Base-by-base conservation (phyloP, 495 filamentous ascomycete species). In the Penicillium taxi region DNA sequence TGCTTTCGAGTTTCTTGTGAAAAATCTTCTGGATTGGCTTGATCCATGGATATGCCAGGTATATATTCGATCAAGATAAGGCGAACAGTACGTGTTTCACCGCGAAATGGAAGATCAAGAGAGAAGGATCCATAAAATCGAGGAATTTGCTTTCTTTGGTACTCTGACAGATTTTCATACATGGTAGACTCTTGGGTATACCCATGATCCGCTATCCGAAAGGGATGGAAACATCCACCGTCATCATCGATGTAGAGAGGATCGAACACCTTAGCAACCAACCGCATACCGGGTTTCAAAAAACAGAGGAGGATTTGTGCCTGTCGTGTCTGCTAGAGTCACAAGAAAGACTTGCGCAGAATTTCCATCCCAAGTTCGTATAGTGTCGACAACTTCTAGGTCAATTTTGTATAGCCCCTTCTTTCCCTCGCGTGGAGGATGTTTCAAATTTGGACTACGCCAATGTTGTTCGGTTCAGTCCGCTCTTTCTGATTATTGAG, bases 201-300 rank as follows among this genome's bases (percentile, higher is more conserved):
- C 29, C 48, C 31, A 29, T 47, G 32, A 32, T 58, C 51, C 28
- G 45, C 44, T 41, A 44, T 43, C 26, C 44, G 42, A 21, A 58
- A 60, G 19, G 47, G 46, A 29, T 58, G 34, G 38, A 49, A 35
- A 20, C 43, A 18, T 16, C 42, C 46, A 24, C 33, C 26, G 9
- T 55, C 48, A 43, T 58, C 42, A 32, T 58, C 37, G 26, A 48
- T 41, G 27, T 55, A 60, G 21, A 58, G 41, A 26, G 56, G 51
- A 42, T 58, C 53, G 33, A 58, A 60, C 22, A 58, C 27, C 17
- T 60, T 58, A 17, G 53, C 53, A 33, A 57, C 51, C 15, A 58
- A 41, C 19, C 22, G 6, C 11, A 24, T 11, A 24, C 22, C 22
- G 22, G n/a, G n/a, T n/a, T n/a, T 24, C 22, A 11, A 11, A 24